phyloP scores from a whole-genome alignment of 371 early-diverging fungal species.

The Mucor irregularis region DNA sequence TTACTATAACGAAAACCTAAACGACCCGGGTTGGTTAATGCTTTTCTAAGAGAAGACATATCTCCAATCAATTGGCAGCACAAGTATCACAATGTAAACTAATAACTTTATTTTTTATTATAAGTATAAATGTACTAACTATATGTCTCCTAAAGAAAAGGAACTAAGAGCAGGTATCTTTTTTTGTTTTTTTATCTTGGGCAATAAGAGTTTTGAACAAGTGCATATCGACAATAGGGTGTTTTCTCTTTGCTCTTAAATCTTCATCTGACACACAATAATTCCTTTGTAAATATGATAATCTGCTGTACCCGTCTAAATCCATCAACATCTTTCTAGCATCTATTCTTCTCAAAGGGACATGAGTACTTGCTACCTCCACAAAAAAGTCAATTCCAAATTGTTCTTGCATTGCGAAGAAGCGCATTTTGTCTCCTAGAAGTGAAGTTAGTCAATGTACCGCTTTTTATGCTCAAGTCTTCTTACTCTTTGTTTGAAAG shows the following conservation, averaged over 20 bases:
- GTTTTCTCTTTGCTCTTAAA: constrained; percentile 7
- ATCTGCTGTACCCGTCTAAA: constrained; percentile 2
- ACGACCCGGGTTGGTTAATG: no score
- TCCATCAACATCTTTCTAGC: constrained; percentile 5
- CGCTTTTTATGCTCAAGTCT: background rate
- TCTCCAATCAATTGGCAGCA: no score
- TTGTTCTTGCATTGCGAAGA: constrained; percentile 3
- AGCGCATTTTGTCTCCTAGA: constrained; percentile 2
- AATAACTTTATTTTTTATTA: no score
- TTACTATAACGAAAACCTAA: no score
- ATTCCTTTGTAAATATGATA: constrained; percentile 2
- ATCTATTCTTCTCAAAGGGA: constrained; percentile 4
- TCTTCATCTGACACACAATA: constrained; percentile 1
- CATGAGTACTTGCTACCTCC: constrained; percentile 2
- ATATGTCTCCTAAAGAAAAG: no score
- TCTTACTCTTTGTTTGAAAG: background rate
- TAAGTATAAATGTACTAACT: no score
- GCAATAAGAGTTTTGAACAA: constrained; percentile 2
- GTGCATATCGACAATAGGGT: constrained; percentile 1
- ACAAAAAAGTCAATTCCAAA: constrained; percentile 2
- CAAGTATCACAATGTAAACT: no score
- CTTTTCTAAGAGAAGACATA: no score
- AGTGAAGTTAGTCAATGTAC: background rate
- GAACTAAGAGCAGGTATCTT: no score
- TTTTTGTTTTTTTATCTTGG: no score